phyloP scores from a whole-genome alignment of 352 stramenopile genomes.

The Phytophthora boehmeriae region DNA sequence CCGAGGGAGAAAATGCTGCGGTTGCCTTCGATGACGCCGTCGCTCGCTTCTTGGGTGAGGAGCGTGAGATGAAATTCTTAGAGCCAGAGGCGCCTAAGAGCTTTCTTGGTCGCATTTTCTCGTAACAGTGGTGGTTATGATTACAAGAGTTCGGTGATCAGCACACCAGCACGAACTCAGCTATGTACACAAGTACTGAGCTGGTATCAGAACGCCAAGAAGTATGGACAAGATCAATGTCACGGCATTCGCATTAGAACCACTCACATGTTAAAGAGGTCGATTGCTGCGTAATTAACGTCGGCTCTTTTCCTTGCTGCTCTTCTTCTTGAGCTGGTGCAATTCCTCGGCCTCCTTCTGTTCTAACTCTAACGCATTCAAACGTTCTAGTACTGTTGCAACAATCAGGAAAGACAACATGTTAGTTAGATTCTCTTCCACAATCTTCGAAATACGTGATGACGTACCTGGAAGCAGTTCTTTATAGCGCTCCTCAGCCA shows the following conservation, averaged over 20 bases:
- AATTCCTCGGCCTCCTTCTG: constrained; percentile 82
- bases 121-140: constrained; percentile 43
- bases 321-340: constrained; percentile 76
- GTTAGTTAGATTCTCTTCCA: constrained; percentile 14
- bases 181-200: background rate
- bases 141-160: too few species aligned
- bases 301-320: constrained; percentile 76
- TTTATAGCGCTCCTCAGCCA: constrained; percentile 80
- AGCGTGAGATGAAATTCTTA: constrained; percentile 88
- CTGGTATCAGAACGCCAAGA: constrained; percentile 1
- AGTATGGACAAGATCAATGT: constrained; percentile 21
- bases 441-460: background rate
- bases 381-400: constrained; percentile 66
- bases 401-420: constrained; percentile 10
- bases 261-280: constrained; percentile 10
- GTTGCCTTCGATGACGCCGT: constrained; percentile 91
- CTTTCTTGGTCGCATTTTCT: constrained; percentile 80
- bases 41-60: constrained; percentile 89
- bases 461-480: constrained; percentile 73
- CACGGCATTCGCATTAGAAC: constrained; percentile 20
- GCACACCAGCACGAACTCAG: background rate
- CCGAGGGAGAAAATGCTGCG: constrained; percentile 70
- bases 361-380: constrained; percentile 82
- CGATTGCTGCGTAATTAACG: constrained; percentile 38
- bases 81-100: constrained; percentile 83